Evolutionary conservation across 2,329 filamentous ascomycete genomes (phyloP), one percentile per base, ranked within the genome.

Genomic region (Claviceps pazoutovae): DNA sequence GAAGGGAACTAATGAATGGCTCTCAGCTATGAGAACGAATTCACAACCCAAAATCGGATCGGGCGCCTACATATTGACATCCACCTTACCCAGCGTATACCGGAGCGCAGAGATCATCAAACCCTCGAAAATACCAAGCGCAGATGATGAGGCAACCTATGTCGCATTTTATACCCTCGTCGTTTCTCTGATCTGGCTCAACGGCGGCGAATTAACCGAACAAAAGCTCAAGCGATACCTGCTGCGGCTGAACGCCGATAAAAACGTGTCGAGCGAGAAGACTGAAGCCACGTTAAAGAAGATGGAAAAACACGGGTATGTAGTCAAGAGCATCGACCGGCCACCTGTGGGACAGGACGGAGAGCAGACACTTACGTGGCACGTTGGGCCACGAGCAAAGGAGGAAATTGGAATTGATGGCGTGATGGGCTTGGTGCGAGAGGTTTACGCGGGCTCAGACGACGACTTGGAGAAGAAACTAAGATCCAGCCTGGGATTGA

Each of bases 381-480:
- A 86, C 52, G 79, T 96, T 14, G 93, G 93, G 0, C 84, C 88
- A 5, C 78, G 93, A 21, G 91, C 86, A 5, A 93, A 86, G 67
- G 75, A 90, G 7, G 93, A 97, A 66, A 79, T 97, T 38, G 87
- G 86, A 0, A 74, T 82, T n/a, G 76, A 81, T 48, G 87, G 86
- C 0, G 84, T 93, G 13, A 79, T 82, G 17, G 82, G 80, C 0
- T 68, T 96, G 56, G 80, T 89, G 4, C 68, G 79, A 62, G 66
- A 75, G 51, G 72, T 83, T 0, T 84, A 80, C 63, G 78, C 74
- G 1, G 71, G 71, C 7, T 69, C 71, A 45, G 69, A 69, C 1
- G 70, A 74, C 3, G 77, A 82, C 56, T 62, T 84, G 49, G 75
- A 83, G 56, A 74, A 70, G 62, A 80, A 79, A 61, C 65, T 89